Base-by-base conservation (phyloP, 2,329 filamentous ascomycete genomes). In the Geosmithia morbida region DNA sequence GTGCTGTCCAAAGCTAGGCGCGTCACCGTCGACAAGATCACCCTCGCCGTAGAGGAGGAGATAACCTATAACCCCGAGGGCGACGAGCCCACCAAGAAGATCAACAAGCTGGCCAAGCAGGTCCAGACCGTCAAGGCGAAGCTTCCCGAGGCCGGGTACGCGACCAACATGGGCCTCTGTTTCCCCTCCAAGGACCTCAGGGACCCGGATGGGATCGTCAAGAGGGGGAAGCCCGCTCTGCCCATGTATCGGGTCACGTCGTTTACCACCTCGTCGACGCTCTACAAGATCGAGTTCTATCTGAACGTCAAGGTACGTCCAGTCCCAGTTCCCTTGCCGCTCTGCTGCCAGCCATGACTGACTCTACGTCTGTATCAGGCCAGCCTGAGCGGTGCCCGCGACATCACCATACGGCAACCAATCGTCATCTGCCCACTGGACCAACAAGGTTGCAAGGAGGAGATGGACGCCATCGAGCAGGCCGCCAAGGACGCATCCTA, bases 271-370 rank as follows among this genome's bases (percentile, higher is more conserved):
- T 86, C 86, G 7, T 94, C 87, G 33, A 90, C 84, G 37, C 75
- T 98, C 14, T 98, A 98, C 71, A 97, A 96, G 66, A 95, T 98
- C 61, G 90, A 98, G 66, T 98, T 96, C 61, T 98, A 90, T 62
- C 69, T 97, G 48, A 88, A 81, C 46, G 87, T 97, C 52, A 96
- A 95, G 79, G 90, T 95, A 71, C 18, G 61, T 49, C 2, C 16
- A 16, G 8, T 10, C n/a, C 3, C 18, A 3, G 11, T 19, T 16
- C 2, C 2, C 18, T 10, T 20, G 19, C 20, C 18, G 3, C 6
- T 43, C 40, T 16, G 3, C 33, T 37, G 11, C 13, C n/a, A 16
- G 3, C 19, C 7, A 19, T 43, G 11, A 19, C 41, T 43, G 16
- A 18, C 52, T 48, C n/a, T n/a, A n/a, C n/a, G n/a, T 26, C 22